phyloP scores from a whole-genome alignment of 306 rosid species.

The Crataegus laevigata region DNA sequence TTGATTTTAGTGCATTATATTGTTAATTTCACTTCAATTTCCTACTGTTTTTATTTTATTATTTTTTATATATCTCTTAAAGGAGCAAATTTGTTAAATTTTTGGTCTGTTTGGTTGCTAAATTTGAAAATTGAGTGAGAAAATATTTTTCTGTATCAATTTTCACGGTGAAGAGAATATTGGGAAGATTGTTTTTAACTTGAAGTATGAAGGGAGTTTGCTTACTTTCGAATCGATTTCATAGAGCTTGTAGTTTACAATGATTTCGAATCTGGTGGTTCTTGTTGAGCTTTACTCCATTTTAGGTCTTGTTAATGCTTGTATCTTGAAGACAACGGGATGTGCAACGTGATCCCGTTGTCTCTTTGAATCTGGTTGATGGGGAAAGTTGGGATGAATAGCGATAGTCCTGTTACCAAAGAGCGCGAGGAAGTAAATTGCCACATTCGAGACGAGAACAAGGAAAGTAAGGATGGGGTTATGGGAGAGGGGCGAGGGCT shows the following conservation, averaged over 20 bases:
- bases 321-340: too few relatives aligned
- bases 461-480: constrained; percentile 10
- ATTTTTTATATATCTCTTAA: too few relatives aligned
- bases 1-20: not conserved
- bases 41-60: not conserved
- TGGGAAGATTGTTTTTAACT: too few relatives aligned
- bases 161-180: not conserved
- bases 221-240: too few relatives aligned
- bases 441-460: constrained; percentile 4
- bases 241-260: too few relatives aligned
- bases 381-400: constrained; percentile 14
- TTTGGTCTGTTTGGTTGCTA: not conserved
- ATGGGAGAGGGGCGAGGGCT: too few relatives aligned
- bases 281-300: too few relatives aligned
- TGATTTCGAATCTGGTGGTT: too few relatives aligned
- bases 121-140: not conserved
- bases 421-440: constrained; percentile 3
- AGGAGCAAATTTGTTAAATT: too few relatives aligned
- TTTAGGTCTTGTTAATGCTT: too few relatives aligned
- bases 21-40: not conserved
- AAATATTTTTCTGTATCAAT: not conserved
- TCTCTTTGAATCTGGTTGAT: constrained; percentile 19
- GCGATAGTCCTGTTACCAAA: constrained; percentile 2
- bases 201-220: too few relatives aligned
- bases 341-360: not conserved